phyloP scores from a whole-genome alignment of 2,329 filamentous ascomycete genomes.

The Saccharata proteae region DNA sequence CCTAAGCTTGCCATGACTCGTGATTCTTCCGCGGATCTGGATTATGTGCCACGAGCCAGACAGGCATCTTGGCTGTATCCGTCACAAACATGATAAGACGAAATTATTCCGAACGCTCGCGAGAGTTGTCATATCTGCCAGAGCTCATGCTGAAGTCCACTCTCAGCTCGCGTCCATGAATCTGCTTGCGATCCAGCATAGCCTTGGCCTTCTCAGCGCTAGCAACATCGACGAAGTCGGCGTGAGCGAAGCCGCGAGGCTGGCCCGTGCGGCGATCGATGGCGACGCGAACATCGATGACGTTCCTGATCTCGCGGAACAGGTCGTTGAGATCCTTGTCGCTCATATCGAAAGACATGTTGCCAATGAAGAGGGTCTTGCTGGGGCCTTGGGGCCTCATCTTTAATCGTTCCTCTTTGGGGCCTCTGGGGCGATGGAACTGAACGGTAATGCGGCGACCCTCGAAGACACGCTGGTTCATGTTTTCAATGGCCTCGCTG shows the following conservation, averaged over 20 bases:
- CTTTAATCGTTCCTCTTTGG: constrained; percentile 7
- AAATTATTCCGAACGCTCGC: too few species aligned
- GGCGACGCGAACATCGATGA: constrained; percentile 67
- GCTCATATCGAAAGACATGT: constrained; percentile 75
- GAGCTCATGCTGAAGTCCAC: constrained; percentile 57
- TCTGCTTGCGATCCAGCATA: constrained; percentile 40
- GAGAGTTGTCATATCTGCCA: too few species aligned
- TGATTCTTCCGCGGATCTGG: too few species aligned
- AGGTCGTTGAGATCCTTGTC: constrained; percentile 71
- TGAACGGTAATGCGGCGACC: constrained; percentile 54
- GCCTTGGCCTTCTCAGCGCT: constrained; percentile 51
- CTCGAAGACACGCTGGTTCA: constrained; percentile 49
- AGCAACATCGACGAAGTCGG: constrained; percentile 60
- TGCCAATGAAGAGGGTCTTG: constrained; percentile 68
- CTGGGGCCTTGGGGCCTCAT: constrained; percentile 35
- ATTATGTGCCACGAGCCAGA: too few species aligned
- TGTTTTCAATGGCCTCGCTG: constrained; percentile 41
- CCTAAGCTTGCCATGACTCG: too few species aligned
- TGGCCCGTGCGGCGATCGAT: constrained; percentile 71
- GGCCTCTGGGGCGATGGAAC: constrained; percentile 32
- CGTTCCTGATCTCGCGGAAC: constrained; percentile 57
- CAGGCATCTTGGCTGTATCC: too few species aligned
- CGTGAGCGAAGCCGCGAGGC: constrained; percentile 73
- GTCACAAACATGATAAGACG: too few species aligned
- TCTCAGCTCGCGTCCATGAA: constrained; percentile 55